Evolutionary conservation across 371 early-diverging fungal species (phyloP), one percentile per base, ranked within the genome.

Genomic region (Coemansia sp.): DNA sequence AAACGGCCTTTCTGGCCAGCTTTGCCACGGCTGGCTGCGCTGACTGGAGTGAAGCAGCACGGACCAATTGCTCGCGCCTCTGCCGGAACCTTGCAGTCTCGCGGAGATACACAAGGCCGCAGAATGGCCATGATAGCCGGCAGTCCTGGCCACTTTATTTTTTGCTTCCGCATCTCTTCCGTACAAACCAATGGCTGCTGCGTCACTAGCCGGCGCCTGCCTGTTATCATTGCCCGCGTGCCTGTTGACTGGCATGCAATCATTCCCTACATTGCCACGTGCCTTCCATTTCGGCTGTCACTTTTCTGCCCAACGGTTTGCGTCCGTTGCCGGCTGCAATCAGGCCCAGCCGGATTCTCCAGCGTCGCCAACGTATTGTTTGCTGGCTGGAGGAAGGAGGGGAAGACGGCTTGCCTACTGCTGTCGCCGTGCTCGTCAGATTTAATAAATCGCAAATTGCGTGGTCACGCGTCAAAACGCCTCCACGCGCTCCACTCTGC

Each of bases 391-490:
- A 35, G 16, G 20, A 53, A 35, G 20, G 20, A 20, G 20, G 20
- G 20, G 20, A 20, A 20, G 20, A 20, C 20, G 16, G 14, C 35
- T 33, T 2, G 8, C 35, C 36, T 53, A 53, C 53, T 53, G 53
- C 53, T 53, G 53, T 5, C 7, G 20, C n/a, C 47, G 20, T 8
- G 20, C 8, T 45, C 47, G 20, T 3, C n/a, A 8, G 7, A 12
- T 36, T 53, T 53, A 11, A 7, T 53, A 16, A n/a, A 14, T 30
- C 33, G 6, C 16, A 53, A 3, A 33, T 53, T 53, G 16, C 20
- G 11, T 34, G 53, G 53, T 53, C 53, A 53, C 33, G 53, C 36
- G 53, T 36, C 20, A 20, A 16, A 36, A 16, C 53, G 53, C 53
- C 53, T 16, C 38, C 20, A 53, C 38, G 35, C 53, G 38, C 38